Percentiles rank a stretch among this genome's conserved stretches.
Evolutionary conservation across 768 basidiomycete genomes (phyloP).

Genomic region (Russula sp.): DNA sequence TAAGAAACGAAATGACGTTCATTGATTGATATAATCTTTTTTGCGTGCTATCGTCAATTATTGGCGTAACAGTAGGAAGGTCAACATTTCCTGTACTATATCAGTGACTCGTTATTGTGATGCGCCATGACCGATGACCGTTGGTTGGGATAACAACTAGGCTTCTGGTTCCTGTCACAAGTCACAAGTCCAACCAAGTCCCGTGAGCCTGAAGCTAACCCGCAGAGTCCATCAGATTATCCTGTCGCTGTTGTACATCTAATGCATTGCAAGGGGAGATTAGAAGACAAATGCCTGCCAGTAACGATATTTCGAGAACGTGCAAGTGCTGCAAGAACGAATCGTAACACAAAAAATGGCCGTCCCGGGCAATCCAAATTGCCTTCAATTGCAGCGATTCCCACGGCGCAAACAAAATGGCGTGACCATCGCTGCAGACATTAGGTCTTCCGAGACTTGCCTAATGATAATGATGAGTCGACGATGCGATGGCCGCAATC

Average conservation of each 20-base stretch:
- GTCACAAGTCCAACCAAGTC: too few relatives aligned
- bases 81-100: too few relatives aligned
- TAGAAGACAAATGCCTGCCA: neutral
- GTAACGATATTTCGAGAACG: neutral
- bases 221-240: neutral
- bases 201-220: neutral
- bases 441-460: conserved; percentile 6
- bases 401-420: neutral
- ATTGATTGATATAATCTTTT: too few relatives aligned
- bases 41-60: too few relatives aligned
- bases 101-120: too few relatives aligned
- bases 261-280: neutral
- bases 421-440: neutral
- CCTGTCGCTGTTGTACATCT: neutral
- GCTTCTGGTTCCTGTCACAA: too few relatives aligned
- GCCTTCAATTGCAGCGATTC: neutral
- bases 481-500: conserved; percentile 55
- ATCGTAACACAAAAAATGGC: neutral
- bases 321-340: neutral
- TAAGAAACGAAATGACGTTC: too few relatives aligned
- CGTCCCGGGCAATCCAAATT: neutral
- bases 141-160: too few relatives aligned
- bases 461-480: conserved; percentile 34
- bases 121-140: too few relatives aligned
- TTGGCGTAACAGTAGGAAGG: too few relatives aligned